Base-by-base conservation (phyloP, 306 rosid species). In the Cercis canadensis region DNA sequence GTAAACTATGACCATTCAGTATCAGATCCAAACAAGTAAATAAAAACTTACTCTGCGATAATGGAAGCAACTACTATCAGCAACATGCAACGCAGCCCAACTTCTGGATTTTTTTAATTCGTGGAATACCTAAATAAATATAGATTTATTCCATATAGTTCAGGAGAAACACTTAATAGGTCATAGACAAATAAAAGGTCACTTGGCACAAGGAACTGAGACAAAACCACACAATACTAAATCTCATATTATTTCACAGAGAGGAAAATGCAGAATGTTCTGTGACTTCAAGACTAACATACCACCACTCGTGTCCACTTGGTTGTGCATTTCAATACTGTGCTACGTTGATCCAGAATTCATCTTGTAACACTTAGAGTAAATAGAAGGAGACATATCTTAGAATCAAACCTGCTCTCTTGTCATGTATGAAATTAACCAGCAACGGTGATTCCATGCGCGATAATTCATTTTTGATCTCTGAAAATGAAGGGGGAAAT, bases 391-490 rank as follows among this genome's bases (percentile, higher is more conserved):
- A 24, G 63, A 51, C 17, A 66, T 57, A 53, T 29, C 54, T 59
- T 2, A 40, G 47, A 39, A 64, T 15, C 79, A 65, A 57, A 88
- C 97, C 92, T 84, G 95, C 39, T 87, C 87, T 21, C 58, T 69
- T 40, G 84, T 69, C 95, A 90, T 94, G 85, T 87, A 78, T 57
- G 84, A 72, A 74, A 89, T 86, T 77, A 94, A 80, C 97, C 96
- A 89, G 88, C 90, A 75, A 5, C 97, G 85, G 66, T 94, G 91
- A 75, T 84, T 90, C 97, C 97, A 94, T 74, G 97, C 98, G 70
- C 96, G 95, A 69, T 90, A 89, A 77, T 94, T 94, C 97, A 90
- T 94, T 84, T 90, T 94, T 57, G 85, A 89, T 71, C 86, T 84
- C 98, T 94, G 84, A 46, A 77, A 72, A 74, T 62, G 62, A 68